Conservation (phyloP, 2,329 filamentous ascomycete species). For the Neurospora sp. region DNA sequence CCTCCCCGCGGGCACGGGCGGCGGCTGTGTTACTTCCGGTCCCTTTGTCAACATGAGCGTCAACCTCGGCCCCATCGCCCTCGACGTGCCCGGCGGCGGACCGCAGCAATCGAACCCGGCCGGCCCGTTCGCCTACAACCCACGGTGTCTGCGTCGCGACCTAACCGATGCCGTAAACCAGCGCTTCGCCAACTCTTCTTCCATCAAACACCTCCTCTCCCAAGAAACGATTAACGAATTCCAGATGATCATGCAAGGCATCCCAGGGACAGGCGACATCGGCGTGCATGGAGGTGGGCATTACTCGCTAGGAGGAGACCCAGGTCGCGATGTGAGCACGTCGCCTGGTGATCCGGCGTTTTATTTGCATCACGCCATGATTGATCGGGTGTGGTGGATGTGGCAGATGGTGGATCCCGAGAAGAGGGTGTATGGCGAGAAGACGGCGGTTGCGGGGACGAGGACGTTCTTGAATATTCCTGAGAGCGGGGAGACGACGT, state of each 20-base stretch:
- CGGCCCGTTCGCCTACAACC: constrained; percentile 22
- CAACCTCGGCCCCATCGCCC: constrained; percentile 29
- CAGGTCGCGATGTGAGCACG: constrained; percentile 12
- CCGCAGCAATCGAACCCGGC: constrained; percentile 12
- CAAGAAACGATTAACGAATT: constrained; percentile 12
- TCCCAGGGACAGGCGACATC: constrained; percentile 11
- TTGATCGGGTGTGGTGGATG: constrained; percentile 10
- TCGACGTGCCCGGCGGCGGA: constrained; percentile 12
- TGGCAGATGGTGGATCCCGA: constrained; percentile 17
- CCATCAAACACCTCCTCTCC: constrained; percentile 15
- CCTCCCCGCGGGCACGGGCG: constrained; percentile 40
- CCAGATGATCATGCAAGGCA: constrained; percentile 16
- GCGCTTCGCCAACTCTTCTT: constrained; percentile 18
- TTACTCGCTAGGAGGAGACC: constrained; percentile 15
- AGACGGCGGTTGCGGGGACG: neutral
- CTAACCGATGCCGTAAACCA: constrained; percentile 19
- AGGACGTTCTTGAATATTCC: neutral
- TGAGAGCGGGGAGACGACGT: neutral
- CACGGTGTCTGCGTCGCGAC: constrained; percentile 24
- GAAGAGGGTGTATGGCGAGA: neutral
- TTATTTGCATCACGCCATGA: constrained; percentile 18
- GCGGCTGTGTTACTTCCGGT: constrained; percentile 43
- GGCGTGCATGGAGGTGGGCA: constrained; percentile 20
- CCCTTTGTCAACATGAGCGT: constrained; percentile 35
- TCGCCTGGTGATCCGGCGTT: constrained; percentile 18